Evolutionary conservation across 345 rosid genomes (phyloP).

Genomic region (Salix arbutifolia): DNA sequence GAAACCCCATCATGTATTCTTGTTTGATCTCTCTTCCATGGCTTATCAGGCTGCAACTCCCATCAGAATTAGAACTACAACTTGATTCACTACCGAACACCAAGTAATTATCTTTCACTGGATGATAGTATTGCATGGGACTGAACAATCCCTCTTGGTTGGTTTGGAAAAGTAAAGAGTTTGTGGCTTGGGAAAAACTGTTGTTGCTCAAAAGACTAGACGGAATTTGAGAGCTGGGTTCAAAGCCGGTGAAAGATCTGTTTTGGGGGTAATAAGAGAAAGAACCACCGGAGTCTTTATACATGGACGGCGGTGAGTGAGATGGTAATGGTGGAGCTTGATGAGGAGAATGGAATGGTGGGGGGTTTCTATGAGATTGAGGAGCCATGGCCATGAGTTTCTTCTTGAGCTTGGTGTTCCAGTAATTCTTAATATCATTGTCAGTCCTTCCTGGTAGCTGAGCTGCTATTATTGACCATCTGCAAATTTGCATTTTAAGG

Average conservation of each 20-base stretch:
- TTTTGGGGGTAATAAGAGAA: constrained; percentile 8
- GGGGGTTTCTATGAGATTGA: constrained; percentile 41
- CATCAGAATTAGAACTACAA: constrained; percentile 55
- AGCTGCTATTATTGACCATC: constrained; percentile 98
- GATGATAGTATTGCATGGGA: constrained; percentile 34
- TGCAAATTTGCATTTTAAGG: constrained; percentile 28
- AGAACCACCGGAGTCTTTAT: constrained; percentile 20
- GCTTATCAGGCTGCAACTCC: constrained; percentile 47
- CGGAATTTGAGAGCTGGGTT: constrained; percentile 19
- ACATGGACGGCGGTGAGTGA: constrained; percentile 19
- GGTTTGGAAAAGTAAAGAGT: constrained; percentile 16
- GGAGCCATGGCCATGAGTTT: constrained; percentile 52
- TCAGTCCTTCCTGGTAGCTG: constrained; percentile 94
- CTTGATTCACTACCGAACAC: constrained; percentile 60
- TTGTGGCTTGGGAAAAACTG: constrained; percentile 1
- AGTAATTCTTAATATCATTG: constrained; percentile 88
- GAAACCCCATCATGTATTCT: constrained; percentile 43
- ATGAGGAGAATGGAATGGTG: constrained; percentile 34
- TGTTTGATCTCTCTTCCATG: constrained; percentile 48
- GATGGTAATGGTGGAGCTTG: constrained; percentile 22
- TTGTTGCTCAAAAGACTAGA: constrained; percentile 19
- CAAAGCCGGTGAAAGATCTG: constrained; percentile 28
- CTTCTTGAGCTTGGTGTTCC: constrained; percentile 97
- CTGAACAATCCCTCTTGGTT: constrained; percentile 27
- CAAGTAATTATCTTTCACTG: constrained; percentile 41